Evolutionary conservation across 108 stramenopile genomes (phyloP), one percentile per base, ranked within the genome.

Genomic region (Mayamaea pseudoterrestris): DNA sequence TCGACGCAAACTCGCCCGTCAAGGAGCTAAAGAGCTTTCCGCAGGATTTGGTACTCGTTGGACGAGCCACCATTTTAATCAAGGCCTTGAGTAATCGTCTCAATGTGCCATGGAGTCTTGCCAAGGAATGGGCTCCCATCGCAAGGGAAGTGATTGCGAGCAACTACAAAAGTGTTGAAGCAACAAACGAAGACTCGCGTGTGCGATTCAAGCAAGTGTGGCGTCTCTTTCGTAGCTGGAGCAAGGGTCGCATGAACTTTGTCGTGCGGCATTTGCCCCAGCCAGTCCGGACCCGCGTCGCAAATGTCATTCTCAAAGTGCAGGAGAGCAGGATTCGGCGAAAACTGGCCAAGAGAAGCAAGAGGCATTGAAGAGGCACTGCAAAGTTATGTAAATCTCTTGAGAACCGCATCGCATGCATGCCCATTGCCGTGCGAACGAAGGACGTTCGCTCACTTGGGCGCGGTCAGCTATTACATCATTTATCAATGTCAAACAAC

Each of bases 1-100:
- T 94, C 7, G 71, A 69, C 29, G 83, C 86, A 16, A 84, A 90
- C 36, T 85, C 90, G 0, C 95, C 95, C 0, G 78, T 94, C 37
- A 90, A 82, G 56, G 84, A 87, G 46, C 61, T 96, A 21, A 78
- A 84, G 47, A 71, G 70, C 9, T 96, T 96, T 43, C 95, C 95
- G 20, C 92, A 92, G 32, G 95, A 96, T 40, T 55, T 96, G 47
- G 95, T 96, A 6, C 60, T 96, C 35, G 86, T 94, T 24, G 95
- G 93, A 1, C 65, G 95, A 25, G 76, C 84, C 6, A 81, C 83
- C 11, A 93, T 96, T 46, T 67, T 96, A 35, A 90, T 96, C 55
- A 96, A 94, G 73, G 83, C 91, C 32, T 45, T 91, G 23, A 90
- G 91, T 1, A 65, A 64, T 42, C 78, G 90, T 32, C 50, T 96